Conservation (phyloP, 169 alveolate species). For the Plasmodium gonderi region DNA sequence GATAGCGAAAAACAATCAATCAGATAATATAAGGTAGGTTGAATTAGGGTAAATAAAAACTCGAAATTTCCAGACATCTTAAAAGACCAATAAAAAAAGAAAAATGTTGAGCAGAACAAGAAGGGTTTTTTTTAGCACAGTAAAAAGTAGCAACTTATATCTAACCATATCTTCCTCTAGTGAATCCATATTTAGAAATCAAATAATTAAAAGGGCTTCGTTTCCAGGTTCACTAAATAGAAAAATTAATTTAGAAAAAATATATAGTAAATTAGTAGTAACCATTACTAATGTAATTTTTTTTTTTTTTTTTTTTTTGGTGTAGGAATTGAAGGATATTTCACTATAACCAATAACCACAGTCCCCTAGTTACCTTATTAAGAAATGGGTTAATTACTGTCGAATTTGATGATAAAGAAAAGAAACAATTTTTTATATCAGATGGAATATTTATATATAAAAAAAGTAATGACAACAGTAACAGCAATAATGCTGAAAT, state of each 20-base stretch:
- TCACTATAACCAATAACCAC: conserved; percentile 68
- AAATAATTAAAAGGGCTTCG: conserved; percentile 67
- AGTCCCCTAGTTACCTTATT: conserved; percentile 67
- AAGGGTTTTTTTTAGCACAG: conserved; percentile 62
- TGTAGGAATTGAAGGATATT: conserved; percentile 73
- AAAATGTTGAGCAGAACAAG: conserved; percentile 63
- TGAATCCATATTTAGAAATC: conserved; percentile 72
- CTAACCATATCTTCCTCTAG: conserved; percentile 66
- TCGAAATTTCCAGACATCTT: neutral
- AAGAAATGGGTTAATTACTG: conserved; percentile 73
- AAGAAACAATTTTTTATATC: conserved; percentile 71
- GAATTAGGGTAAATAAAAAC: neutral
- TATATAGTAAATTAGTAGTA: neutral
- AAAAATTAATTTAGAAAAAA: neutral
- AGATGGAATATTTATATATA: conserved; percentile 73
- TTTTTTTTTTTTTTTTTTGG: neutral
- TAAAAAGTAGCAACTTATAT: conserved; percentile 65
- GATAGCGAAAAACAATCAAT: neutral
- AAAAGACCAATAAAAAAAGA: conserved; percentile 1
- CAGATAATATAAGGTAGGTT: neutral
- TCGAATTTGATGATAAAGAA: conserved; percentile 73
- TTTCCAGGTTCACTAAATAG: conserved; percentile 55
- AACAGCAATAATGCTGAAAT: conserved; percentile 69
- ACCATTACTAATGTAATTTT: neutral
- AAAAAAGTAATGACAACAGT: conserved; percentile 68